phyloP scores from a whole-genome alignment of 768 basidiomycete genomes.

The Auriculariales sp. region DNA sequence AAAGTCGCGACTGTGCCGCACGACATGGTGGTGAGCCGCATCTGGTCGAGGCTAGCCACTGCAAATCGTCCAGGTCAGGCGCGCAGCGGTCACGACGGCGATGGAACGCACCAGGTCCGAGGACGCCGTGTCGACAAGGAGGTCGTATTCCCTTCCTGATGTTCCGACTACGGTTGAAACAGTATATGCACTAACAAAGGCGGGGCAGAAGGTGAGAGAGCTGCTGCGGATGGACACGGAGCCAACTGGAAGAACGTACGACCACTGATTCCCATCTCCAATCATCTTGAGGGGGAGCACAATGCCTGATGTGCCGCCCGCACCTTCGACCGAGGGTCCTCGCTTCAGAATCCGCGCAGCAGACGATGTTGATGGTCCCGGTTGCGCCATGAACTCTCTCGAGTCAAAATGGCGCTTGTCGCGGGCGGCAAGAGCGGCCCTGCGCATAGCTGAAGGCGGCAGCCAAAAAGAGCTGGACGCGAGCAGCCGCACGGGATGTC shows the following conservation, averaged over 20 bases:
- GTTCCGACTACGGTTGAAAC: slow-evolving; percentile 42
- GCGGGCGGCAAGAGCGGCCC: too few relatives aligned
- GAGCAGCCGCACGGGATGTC: too few relatives aligned
- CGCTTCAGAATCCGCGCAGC: too few relatives aligned
- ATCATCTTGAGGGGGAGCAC: slow-evolving; percentile 43
- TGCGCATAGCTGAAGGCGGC: too few relatives aligned
- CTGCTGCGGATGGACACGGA: background rate
- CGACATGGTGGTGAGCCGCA: slow-evolving; percentile 43
- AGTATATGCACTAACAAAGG: slow-evolving; percentile 42
- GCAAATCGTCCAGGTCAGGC: background rate
- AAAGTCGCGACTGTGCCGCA: slow-evolving; percentile 30
- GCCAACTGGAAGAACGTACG: slow-evolving; percentile 30
- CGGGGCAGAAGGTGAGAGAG: background rate
- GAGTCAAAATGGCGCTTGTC: too few relatives aligned
- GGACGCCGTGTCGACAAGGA: slow-evolving; percentile 73
- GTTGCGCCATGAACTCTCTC: too few relatives aligned
- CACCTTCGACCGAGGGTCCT: background rate
- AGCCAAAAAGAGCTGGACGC: too few relatives aligned
- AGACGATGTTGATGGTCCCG: too few relatives aligned
- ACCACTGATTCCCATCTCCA: slow-evolving; percentile 37
- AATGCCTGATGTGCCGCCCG: slow-evolving; percentile 36
- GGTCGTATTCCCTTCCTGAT: slow-evolving; percentile 32
- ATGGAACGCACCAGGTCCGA: slow-evolving; percentile 49
- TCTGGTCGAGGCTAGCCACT: slow-evolving; percentile 65
- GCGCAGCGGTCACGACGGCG: slow-evolving; percentile 1